Evolutionary conservation across 2,329 filamentous ascomycete genomes (phyloP).

Genomic region (Botrytis byssoidea): DNA sequence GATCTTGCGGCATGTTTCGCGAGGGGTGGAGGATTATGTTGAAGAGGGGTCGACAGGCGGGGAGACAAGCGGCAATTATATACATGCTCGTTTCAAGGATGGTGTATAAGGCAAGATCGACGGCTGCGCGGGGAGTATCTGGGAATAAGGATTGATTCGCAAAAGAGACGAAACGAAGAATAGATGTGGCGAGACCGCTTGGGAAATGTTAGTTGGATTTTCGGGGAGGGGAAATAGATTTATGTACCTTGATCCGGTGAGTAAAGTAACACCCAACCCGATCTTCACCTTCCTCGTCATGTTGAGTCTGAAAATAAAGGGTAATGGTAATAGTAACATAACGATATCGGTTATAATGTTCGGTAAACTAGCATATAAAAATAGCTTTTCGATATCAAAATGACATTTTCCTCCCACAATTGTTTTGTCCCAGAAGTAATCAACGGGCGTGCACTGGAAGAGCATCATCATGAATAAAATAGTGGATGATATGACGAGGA

Average conservation of each 20-base stretch:
- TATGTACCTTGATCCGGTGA: slow-evolving; percentile 18
- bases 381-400: slow-evolving; percentile 37
- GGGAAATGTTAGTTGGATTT: background rate
- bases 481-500: slow-evolving; percentile 15
- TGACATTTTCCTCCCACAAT: slow-evolving; percentile 22
- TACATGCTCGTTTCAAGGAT: slow-evolving; percentile 23
- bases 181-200: slow-evolving; percentile 22
- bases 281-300: slow-evolving; percentile 26
- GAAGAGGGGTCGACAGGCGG: slow-evolving; percentile 20
- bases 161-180: slow-evolving; percentile 21
- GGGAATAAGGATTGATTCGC: slow-evolving; percentile 3
- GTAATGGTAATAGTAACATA: slow-evolving; percentile 40
- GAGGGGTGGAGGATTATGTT: slow-evolving; percentile 12
- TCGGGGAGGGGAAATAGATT: background rate
- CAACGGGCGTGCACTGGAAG: slow-evolving; percentile 25
- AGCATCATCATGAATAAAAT: slow-evolving; percentile 23
- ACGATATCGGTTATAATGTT: slow-evolving; percentile 44
- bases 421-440: slow-evolving; percentile 27
- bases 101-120: slow-evolving; percentile 18
- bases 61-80: slow-evolving; percentile 23
- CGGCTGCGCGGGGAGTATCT: slow-evolving; percentile 18
- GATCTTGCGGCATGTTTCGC: background rate
- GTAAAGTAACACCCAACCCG: slow-evolving; percentile 12
- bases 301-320: slow-evolving; percentile 39
- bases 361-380: slow-evolving; percentile 46